A percentile compares a stretch with the other conserved stretches of the same genome.
These are phyloP conservation scores for Leishmania tropica DNA, from an alignment of 208 protist species.

Conservation along the genomic window DNA sequence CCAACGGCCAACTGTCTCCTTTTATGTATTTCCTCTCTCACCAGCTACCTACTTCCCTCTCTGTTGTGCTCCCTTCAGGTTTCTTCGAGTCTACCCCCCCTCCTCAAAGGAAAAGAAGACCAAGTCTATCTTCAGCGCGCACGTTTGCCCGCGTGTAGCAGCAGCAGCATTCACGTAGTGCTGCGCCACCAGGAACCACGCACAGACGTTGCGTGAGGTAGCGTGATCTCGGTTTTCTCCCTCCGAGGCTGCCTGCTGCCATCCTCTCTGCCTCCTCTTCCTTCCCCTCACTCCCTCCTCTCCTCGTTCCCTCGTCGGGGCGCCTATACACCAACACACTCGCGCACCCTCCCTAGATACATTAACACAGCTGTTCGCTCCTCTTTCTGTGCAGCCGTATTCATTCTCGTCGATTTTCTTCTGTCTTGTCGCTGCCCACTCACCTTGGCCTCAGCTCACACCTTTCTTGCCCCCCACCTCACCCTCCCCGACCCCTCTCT, in stretches of 20 bases:
- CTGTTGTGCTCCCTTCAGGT: not conserved
- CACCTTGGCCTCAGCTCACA: not conserved
- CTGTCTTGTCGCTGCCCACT: not conserved
- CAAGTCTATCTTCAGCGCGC: not conserved
- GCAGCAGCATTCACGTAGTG: not conserved
- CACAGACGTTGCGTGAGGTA: not conserved
- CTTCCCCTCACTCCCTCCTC: not conserved
- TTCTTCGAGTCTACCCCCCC: not conserved
- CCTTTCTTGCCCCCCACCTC: not conserved
- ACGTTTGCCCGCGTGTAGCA: not conserved
- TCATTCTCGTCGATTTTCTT: not conserved
- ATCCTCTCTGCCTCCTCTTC: not conserved
- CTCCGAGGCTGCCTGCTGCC: not conserved
- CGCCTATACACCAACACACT: not conserved
- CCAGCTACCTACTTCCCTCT: not conserved
- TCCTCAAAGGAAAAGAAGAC: not conserved
- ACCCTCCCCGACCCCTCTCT: not conserved
- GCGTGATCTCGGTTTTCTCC: not conserved
- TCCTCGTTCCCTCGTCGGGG: not conserved
- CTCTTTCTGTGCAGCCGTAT: not conserved
- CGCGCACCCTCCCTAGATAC: not conserved
- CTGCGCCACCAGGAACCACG: not conserved
- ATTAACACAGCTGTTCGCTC: not conserved
- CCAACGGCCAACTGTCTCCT: too few species aligned
- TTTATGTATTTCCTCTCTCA: too few species aligned